phyloP scores from a whole-genome alignment of 768 basidiomycete genomes.

The Cystofilobasidium macerans region DNA sequence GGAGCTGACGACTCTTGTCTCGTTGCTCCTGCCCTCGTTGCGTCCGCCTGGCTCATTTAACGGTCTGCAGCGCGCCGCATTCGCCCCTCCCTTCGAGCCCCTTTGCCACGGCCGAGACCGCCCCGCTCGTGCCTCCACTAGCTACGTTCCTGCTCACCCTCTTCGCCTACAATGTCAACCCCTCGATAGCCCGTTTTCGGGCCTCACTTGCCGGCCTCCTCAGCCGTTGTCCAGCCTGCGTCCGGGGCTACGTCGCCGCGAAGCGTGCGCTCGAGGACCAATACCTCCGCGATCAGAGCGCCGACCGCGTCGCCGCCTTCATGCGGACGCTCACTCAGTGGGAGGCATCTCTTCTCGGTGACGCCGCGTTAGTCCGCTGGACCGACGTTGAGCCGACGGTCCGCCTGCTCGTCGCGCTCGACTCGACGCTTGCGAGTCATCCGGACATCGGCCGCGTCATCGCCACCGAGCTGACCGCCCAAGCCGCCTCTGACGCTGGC shows the following conservation, averaged over 20 bases:
- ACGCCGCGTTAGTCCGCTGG: conserved; percentile 54
- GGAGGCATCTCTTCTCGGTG: conserved; percentile 39
- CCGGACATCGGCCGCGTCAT: conserved; percentile 25
- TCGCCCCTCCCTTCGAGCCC: background rate
- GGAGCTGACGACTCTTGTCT: background rate
- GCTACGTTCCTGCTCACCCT: conserved; percentile 73
- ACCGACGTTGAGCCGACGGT: conserved; percentile 36
- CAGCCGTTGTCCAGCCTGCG: conserved; percentile 57
- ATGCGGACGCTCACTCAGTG: conserved; percentile 8
- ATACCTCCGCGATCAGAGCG: conserved; percentile 33
- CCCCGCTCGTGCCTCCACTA: conserved; percentile 38
- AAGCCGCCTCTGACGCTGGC: background rate
- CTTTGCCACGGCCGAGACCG: background rate
- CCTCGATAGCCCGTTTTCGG: conserved; percentile 54
- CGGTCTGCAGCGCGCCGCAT: background rate
- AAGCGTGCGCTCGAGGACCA: conserved; percentile 56
- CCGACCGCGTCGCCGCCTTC: conserved; percentile 5
- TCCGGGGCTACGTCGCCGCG: conserved; percentile 52
- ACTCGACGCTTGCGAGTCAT: conserved; percentile 27
- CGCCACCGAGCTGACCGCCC: conserved; percentile 10
- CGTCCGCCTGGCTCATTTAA: too few relatives aligned
- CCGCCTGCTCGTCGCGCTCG: conserved; percentile 31
- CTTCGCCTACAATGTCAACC: conserved; percentile 57
- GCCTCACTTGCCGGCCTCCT: conserved; percentile 49
- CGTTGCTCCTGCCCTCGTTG: too few relatives aligned